Conservation (phyloP, 768 basidiomycete genomes). For the Stropharia rugosoannulata region DNA sequence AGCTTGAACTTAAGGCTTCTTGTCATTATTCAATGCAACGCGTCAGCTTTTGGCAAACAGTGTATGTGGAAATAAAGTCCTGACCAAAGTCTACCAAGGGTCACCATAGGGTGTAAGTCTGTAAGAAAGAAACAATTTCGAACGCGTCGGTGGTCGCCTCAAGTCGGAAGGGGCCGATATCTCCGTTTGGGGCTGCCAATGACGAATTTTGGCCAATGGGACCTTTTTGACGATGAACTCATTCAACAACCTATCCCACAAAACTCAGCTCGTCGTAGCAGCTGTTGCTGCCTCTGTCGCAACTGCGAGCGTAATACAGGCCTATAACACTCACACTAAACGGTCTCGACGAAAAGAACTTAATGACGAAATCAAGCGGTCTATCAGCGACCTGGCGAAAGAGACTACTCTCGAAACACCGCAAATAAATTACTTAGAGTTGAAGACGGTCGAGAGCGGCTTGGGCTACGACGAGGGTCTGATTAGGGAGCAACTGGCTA, state of each 20-base stretch:
- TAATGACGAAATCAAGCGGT: conserved; percentile 53
- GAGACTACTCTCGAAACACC: conserved; percentile 7
- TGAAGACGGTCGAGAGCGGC: not conserved
- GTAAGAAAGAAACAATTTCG: no score
- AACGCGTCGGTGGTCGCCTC: no score
- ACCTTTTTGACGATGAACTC: conserved; percentile 23
- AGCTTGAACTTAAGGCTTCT: no score
- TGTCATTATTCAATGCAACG: no score
- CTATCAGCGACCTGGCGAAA: conserved; percentile 29
- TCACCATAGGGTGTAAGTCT: no score
- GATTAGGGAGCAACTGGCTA: conserved; percentile 84
- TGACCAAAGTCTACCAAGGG: no score
- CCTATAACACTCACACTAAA: conserved; percentile 50
- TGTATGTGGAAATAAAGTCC: no score
- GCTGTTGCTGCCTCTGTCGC: conserved; percentile 64
- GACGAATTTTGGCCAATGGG: not conserved
- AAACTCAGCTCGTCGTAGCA: conserved; percentile 60
- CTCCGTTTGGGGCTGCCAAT: not conserved
- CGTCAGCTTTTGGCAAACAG: no score
- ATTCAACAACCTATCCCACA: conserved; percentile 51
- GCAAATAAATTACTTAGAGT: conserved; percentile 6
- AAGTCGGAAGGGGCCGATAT: no score
- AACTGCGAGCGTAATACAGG: conserved; percentile 59
- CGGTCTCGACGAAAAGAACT: conserved; percentile 54
- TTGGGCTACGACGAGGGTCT: conserved; percentile 72